Percentiles rank a stretch among this genome's conserved stretches.
Evolutionary conservation across 345 rosid species (phyloP).

Genomic region (Cardamine resedifolia): DNA sequence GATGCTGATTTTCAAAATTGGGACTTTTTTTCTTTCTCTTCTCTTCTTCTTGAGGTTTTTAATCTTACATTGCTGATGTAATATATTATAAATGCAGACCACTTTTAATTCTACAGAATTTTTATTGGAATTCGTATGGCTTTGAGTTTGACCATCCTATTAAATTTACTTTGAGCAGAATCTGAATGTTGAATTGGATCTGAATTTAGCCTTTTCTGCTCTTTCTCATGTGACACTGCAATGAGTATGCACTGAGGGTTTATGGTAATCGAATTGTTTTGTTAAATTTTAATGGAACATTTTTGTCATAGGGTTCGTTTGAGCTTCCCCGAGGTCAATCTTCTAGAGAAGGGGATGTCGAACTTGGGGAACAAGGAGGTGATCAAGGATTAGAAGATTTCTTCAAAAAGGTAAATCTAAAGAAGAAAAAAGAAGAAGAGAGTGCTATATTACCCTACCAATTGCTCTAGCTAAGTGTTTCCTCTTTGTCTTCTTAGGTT

Average conservation of each 20-base stretch:
- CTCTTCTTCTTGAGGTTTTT: slow-evolving; percentile 2
- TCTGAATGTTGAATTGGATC: slow-evolving; percentile 21
- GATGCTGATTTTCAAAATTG: slow-evolving; percentile 9
- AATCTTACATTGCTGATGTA: not conserved
- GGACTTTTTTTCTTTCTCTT: not conserved
- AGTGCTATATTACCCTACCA: not conserved
- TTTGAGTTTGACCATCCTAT: slow-evolving; percentile 19
- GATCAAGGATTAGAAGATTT: slow-evolving; percentile 79
- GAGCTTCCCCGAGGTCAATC: slow-evolving; percentile 76
- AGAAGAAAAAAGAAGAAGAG: too few species aligned
- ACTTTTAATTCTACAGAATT: not conserved
- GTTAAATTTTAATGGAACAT: not conserved
- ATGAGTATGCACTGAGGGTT: not conserved
- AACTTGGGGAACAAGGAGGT: slow-evolving; percentile 57
- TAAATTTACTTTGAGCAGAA: slow-evolving; percentile 14
- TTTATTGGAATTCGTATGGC: slow-evolving; percentile 1
- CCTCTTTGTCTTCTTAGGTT: slow-evolving; percentile 52
- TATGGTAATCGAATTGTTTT: not conserved
- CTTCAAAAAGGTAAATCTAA: slow-evolving; percentile 72
- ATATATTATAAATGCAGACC: not conserved
- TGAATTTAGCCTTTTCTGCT: not conserved
- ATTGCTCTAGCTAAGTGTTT: not conserved
- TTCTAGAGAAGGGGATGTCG: slow-evolving; percentile 62
- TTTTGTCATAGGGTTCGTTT: slow-evolving; percentile 63
- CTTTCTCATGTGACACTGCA: not conserved